Evolutionary conservation across 495 filamentous ascomycete genomes (phyloP).

Genomic region (Aspergillus heteromorphus): DNA sequence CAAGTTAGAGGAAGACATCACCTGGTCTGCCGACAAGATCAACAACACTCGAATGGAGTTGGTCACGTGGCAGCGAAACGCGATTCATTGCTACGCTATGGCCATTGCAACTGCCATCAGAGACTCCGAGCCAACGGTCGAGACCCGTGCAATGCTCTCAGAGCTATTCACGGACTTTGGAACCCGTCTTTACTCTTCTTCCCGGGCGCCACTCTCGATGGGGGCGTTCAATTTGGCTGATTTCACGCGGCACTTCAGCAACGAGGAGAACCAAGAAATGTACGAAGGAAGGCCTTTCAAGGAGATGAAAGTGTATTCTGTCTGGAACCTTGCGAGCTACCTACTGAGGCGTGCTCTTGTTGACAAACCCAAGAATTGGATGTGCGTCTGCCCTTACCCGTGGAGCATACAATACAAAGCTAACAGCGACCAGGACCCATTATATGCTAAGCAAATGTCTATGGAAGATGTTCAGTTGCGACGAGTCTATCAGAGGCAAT

Average conservation of each 20-base stretch:
- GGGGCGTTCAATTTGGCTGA: constrained; percentile 70
- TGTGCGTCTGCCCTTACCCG: constrained; percentile 46
- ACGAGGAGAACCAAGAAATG: constrained; percentile 58
- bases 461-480: constrained; percentile 83
- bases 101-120: constrained; percentile 70
- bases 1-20: constrained; percentile 83
- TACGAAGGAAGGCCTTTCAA: constrained; percentile 68
- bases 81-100: constrained; percentile 93
- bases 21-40: constrained; percentile 94
- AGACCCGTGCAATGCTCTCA: constrained; percentile 61
- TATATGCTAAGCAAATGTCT: constrained; percentile 92
- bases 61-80: constrained; percentile 66
- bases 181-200: constrained; percentile 81
- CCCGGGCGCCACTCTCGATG: constrained; percentile 90
- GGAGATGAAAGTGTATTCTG: constrained; percentile 67
- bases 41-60: constrained; percentile 78
- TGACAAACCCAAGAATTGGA: constrained; percentile 77
- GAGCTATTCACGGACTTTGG: constrained; percentile 89
- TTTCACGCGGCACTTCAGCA: constrained; percentile 71
- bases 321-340: constrained; percentile 78
- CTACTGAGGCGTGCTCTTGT: constrained; percentile 72
- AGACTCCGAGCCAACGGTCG: constrained; percentile 53
- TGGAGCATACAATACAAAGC: background rate
- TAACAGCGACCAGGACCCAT: constrained; percentile 51
- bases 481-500: constrained; percentile 44